phyloP scores from a whole-genome alignment of 495 filamentous ascomycete species.

The Neurospora sp. region DNA sequence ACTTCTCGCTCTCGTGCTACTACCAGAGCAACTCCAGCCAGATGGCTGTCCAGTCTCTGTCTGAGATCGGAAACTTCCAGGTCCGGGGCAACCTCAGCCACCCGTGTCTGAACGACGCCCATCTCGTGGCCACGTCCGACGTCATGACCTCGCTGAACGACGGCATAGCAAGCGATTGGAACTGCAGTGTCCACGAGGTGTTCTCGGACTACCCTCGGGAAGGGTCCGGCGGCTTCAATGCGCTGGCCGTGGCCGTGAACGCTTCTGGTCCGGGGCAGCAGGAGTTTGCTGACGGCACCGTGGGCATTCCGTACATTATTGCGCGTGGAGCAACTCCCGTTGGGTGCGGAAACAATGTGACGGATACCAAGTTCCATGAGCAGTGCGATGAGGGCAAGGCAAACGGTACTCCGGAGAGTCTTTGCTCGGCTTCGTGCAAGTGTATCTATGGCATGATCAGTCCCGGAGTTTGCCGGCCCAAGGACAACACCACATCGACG shows the following conservation, averaged over 20 bases:
- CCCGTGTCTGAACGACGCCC: constrained; percentile 34
- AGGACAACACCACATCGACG: constrained; percentile 11
- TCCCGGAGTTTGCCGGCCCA: constrained; percentile 18
- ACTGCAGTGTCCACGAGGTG: constrained; percentile 39
- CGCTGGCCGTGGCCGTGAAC: constrained; percentile 37
- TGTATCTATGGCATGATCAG: constrained; percentile 18
- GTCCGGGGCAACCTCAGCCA: constrained; percentile 29
- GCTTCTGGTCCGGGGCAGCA: constrained; percentile 27
- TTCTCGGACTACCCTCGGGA: constrained; percentile 34
- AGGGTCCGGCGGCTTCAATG: constrained; percentile 31
- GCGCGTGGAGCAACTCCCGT: constrained; percentile 37
- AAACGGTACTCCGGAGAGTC: constrained; percentile 28
- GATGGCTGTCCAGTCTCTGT: constrained; percentile 28
- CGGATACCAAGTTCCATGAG: constrained; percentile 27
- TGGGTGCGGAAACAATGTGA: constrained; percentile 38
- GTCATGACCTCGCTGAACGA: constrained; percentile 34
- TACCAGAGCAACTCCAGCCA: constrained; percentile 16
- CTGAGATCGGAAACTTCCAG: constrained; percentile 33
- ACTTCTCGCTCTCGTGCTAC: constrained; percentile 25
- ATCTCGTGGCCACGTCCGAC: constrained; percentile 32
- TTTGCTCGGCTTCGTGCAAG: constrained; percentile 35
- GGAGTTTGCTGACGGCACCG: constrained; percentile 30
- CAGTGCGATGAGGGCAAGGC: constrained; percentile 35
- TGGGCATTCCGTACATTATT: constrained; percentile 41
- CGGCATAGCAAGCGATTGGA: constrained; percentile 33